Evolutionary conservation across 805 yeast species (phyloP), one percentile per base, ranked within the genome.

Genomic region (Saccharomycopsis malanga): DNA sequence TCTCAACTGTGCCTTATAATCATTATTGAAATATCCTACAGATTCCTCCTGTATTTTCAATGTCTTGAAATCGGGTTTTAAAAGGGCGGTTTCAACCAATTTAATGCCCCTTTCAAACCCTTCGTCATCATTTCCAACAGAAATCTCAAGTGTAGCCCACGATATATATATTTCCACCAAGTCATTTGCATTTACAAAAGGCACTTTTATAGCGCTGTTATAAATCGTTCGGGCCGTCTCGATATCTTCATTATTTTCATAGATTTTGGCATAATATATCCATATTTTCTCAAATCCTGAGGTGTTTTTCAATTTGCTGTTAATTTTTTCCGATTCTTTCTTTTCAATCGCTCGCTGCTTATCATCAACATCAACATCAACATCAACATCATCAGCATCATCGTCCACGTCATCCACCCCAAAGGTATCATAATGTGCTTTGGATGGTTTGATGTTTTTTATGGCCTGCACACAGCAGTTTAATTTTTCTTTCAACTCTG

Each of bases 101-200:
- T 54, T 53, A 3, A 76, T 62, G 1, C 78, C 77, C 9, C 56
- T 60, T 36, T 66, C 50, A 75, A 55, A 12, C 76, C 65, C 34
- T 58, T 61, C 23, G 67, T 56, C 2, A 75, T 76, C 17, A 61
- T 62, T 39, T 20, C 69, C 75, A 15, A 66, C 62, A 21, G 72
- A 65, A 25, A 84, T 56, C 50, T 81, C 83, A 62, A 77, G 64
- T 48, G 83, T 83, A 4, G 83, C 70, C 96, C 96, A 89, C 15
- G 71, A 73, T n/a, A 76, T 65, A 74, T 87, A 85, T 4, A 89
- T 61, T 2, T 72, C 73, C 2, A 81, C 84, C 18, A 87, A 63
- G 50, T 87, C 96, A 20, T 76, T 74, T 0, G 77, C 64, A 14
- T 71, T 63, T 22, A 67, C 71, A 62, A 73, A 87, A 4, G 88